These are phyloP conservation scores for Magnaporthales sp. DNA, from an alignment of 2,329 filamentous ascomycete species.

Conservation along the genomic window DNA sequence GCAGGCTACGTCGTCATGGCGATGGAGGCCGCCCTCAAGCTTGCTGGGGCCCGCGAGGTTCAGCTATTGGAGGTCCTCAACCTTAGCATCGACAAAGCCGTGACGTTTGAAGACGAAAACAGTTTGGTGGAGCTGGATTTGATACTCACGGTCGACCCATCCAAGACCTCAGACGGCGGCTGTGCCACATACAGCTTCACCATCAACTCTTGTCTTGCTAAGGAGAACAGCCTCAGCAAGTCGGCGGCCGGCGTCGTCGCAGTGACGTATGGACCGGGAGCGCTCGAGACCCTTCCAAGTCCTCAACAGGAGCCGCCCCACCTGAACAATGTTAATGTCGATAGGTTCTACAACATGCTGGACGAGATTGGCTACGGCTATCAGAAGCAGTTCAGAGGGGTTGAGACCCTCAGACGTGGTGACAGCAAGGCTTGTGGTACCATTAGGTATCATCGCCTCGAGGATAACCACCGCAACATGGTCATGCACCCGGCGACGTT, in stretches of 20 bases:
- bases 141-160: not conserved
- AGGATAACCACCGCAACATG: slow-evolving; percentile 9
- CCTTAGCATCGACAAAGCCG: not conserved
- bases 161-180: too few species aligned
- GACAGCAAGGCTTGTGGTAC: not conserved
- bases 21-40: slow-evolving; percentile 6
- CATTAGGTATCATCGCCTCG: not conserved
- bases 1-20: slow-evolving; percentile 1
- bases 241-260: too few species aligned
- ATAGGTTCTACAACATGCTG: not conserved
- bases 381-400: not conserved
- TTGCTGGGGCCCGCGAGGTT: too few species aligned
- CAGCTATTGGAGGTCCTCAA: not conserved
- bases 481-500: slow-evolving; percentile 23
- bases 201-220: too few species aligned
- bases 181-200: too few species aligned
- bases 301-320: not conserved
- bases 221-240: too few species aligned
- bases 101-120: not conserved
- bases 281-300: not conserved
- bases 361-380: not conserved
- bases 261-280: too few species aligned
- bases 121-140: not conserved
- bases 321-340: not conserved
- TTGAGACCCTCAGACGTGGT: not conserved